phyloP scores from a whole-genome alignment of 306 rosid species.

The Castanospermum australe region DNA sequence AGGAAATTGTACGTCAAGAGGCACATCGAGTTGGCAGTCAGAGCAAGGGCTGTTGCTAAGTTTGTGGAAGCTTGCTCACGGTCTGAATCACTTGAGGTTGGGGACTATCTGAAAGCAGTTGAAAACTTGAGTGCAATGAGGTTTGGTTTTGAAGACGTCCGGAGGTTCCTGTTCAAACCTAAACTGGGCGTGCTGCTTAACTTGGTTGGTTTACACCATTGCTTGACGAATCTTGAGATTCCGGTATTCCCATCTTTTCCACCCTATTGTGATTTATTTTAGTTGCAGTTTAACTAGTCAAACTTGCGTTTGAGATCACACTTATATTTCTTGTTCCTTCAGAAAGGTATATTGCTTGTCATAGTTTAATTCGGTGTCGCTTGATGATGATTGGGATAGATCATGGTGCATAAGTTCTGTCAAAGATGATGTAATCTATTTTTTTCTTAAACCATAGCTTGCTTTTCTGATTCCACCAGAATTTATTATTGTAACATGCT shows the following conservation, averaged over 20 bases:
- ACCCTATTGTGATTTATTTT: conserved; percentile 1
- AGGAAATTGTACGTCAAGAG: conserved; percentile 58
- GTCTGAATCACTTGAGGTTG: conserved; percentile 55
- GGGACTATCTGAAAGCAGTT: conserved; percentile 66
- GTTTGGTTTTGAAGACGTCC: conserved; percentile 71
- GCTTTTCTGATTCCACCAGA: too few species aligned
- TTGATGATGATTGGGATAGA: not conserved
- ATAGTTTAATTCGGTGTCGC: conserved; percentile 3
- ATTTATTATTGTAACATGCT: not conserved
- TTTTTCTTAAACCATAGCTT: not conserved
- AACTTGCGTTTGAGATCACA: not conserved
- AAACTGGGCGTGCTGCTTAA: conserved; percentile 53
- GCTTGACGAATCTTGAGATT: conserved; percentile 49
- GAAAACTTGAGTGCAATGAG: conserved; percentile 36
- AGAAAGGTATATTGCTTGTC: not conserved
- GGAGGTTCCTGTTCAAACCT: conserved; percentile 61
- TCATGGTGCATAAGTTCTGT: conserved; percentile 12
- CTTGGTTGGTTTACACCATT: conserved; percentile 77
- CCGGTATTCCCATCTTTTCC: conserved; percentile 49
- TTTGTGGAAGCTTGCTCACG: conserved; percentile 51
- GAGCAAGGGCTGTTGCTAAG: conserved; percentile 41
- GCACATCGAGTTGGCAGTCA: conserved; percentile 55
- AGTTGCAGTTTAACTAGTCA: not conserved
- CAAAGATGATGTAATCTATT: not conserved
- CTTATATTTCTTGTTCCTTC: conserved; percentile 14